phyloP scores from a whole-genome alignment of 1,139 yeast genomes.

The Debaryomyces sp. region DNA sequence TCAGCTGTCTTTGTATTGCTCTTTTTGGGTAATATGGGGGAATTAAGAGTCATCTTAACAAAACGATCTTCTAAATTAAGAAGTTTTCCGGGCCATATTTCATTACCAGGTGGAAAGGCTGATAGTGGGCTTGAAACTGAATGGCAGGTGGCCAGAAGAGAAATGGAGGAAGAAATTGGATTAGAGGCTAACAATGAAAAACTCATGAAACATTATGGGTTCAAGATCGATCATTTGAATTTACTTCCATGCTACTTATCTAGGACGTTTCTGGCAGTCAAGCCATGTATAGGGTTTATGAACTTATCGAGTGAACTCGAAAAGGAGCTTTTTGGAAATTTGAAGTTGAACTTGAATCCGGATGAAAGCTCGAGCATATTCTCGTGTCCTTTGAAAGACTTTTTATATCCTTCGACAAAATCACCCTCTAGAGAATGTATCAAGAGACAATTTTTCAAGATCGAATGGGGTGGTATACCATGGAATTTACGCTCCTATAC shows the following conservation, averaged over 20 bases:
- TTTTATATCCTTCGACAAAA: conserved; percentile 45
- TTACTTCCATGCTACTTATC: conserved; percentile 76
- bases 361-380: conserved; percentile 73
- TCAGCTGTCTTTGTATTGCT: conserved; percentile 76
- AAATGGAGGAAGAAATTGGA: conserved; percentile 87
- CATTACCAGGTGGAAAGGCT: conserved; percentile 89
- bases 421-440: conserved; percentile 44
- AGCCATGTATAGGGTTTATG: conserved; percentile 78
- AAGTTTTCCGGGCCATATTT: conserved; percentile 84
- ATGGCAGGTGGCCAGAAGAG: conserved; percentile 76
- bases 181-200: conserved; percentile 52
- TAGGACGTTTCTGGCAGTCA: conserved; percentile 77
- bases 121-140: conserved; percentile 67
- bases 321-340: conserved; percentile 26
- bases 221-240: conserved; percentile 58
- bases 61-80: conserved; percentile 70
- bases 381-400: conserved; percentile 67
- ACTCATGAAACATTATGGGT: conserved; percentile 49
- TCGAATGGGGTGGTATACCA: conserved; percentile 71
- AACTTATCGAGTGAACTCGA: conserved; percentile 23
- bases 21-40: conserved; percentile 72
- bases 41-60: conserved; percentile 74
- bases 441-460: conserved; percentile 40
- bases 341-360: conserved; percentile 56
- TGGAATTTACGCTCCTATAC: conserved; percentile 66